Evolutionary conservation across 176 grass and related monocot genomes (phyloP), one percentile per base, ranked within the genome.

Genomic region (Avena sativa): DNA sequence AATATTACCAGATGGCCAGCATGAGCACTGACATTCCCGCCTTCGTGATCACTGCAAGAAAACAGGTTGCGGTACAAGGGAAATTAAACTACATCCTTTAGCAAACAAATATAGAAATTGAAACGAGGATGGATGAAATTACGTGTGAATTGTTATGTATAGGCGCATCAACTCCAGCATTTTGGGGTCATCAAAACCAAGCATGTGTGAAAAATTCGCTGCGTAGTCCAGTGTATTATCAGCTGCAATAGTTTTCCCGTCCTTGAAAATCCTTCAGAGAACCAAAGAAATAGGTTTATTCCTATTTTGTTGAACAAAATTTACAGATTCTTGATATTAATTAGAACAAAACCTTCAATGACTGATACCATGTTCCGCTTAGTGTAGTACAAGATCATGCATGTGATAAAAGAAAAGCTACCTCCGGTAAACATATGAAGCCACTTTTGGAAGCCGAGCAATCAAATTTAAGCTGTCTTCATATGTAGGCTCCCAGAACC

Each of bases 401-500:
- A 67, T 76, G 26, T 17, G 68, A 23, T 36, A 60, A 55, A 91
- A 79, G 38, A 88, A 82, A 88, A 81, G 12, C 38, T 93, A 96
- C 97, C 97, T 96, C 53, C 80, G 83, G 85, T 99, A 99, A 81
- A 99, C 92, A 93, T 96, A 99, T 43, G 97, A 86, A 78, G 94
- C 97, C 30, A 99, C 97, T 49, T 80, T 80, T 8, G 97, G 90
- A 87, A 99, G 89, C 9, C 94, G 90, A 55, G 97, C 90, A 83
- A 99, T 96, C 85, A 99, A 86, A 80, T 99, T 99, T 91, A 99
- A 91, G 72, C 82, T 87, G 85, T 99, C 97, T 85, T 99, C 97
- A 87, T 99, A 99, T 56, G 97, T 99, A 82, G 97, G 94, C 72
- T 99, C 97, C 97, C 94, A 99, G 77, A 93, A 98, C 83, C 97